Evolutionary conservation across 306 rosid species (phyloP).

Genomic region (Lupinus albus): DNA sequence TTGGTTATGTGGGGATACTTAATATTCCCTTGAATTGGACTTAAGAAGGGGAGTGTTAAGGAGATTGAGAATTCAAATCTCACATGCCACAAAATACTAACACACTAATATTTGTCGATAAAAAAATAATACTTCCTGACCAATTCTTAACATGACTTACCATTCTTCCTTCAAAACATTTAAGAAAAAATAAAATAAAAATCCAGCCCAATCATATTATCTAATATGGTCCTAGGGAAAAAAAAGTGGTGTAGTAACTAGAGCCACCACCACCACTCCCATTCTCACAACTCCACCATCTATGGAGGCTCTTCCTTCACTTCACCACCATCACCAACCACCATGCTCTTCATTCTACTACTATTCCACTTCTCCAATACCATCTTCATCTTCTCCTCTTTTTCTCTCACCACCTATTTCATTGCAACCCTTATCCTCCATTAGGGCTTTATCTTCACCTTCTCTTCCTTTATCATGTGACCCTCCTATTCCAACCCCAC

Average conservation of each 20-base stretch:
- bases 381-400: conserved; percentile 27
- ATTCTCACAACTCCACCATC: not conserved
- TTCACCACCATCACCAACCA: conserved; percentile 36
- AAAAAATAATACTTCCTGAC: too few relatives aligned
- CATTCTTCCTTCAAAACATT: too few relatives aligned
- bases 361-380: conserved; percentile 2
- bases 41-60: too few relatives aligned
- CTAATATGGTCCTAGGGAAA: too few relatives aligned
- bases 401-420: conserved; percentile 33
- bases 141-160: too few relatives aligned
- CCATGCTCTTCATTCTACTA: conserved; percentile 1
- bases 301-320: conserved; percentile 22
- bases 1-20: too few relatives aligned
- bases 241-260: not conserved
- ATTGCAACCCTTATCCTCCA: conserved; percentile 11
- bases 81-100: too few relatives aligned
- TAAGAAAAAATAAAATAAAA: too few relatives aligned
- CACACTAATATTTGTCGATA: too few relatives aligned
- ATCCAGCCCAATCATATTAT: too few relatives aligned
- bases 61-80: too few relatives aligned
- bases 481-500: conserved; percentile 24
- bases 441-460: conserved; percentile 27
- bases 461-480: conserved; percentile 25
- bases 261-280: not conserved
- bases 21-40: too few relatives aligned